Evolutionary conservation across 2,329 filamentous ascomycete species (phyloP).

Genomic region (Trichoderma gracile): DNA sequence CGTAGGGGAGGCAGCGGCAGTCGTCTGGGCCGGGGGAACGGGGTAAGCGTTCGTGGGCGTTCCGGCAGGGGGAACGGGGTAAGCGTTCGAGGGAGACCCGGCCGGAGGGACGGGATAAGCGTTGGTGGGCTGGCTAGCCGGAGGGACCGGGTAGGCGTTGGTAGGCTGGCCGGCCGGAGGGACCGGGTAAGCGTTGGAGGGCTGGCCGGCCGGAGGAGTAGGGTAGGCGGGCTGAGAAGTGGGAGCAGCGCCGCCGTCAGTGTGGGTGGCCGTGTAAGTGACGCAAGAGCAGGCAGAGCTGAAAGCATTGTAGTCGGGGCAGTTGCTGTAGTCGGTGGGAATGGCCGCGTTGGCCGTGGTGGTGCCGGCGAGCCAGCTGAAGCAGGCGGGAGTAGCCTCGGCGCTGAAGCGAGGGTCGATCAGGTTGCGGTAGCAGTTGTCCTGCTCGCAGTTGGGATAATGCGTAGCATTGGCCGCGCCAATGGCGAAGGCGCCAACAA

Average conservation of each 20-base stretch:
- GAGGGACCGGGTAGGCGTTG: slow-evolving; percentile 27
- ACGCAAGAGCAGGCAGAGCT: slow-evolving; percentile 44
- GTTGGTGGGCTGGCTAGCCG: slow-evolving; percentile 29
- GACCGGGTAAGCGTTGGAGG: slow-evolving; percentile 31
- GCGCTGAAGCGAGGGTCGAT: slow-evolving; percentile 37
- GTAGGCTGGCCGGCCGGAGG: slow-evolving; percentile 29
- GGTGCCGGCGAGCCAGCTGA: slow-evolving; percentile 36
- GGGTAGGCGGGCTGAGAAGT: slow-evolving; percentile 19
- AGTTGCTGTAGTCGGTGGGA: slow-evolving; percentile 39
- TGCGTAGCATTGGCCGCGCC: slow-evolving; percentile 34
- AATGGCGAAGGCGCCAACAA: slow-evolving; percentile 39
- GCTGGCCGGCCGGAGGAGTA: slow-evolving; percentile 4
- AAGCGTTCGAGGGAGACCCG: background rate
- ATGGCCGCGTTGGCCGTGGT: slow-evolving; percentile 35
- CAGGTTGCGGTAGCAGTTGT: slow-evolving; percentile 43
- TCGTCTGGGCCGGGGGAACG: slow-evolving; percentile 23
- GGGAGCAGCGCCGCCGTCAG: slow-evolving; percentile 27
- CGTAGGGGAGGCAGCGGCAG: slow-evolving; percentile 7
- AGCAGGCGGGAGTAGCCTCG: slow-evolving; percentile 38
- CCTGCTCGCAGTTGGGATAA: slow-evolving; percentile 36
- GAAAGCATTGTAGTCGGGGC: slow-evolving; percentile 29
- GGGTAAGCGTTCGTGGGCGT: slow-evolving; percentile 30
- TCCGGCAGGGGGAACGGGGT: no score
- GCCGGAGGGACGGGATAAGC: slow-evolving; percentile 26
- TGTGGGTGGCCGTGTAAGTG: slow-evolving; percentile 40